Evolutionary conservation across 2,329 filamentous ascomycete species (phyloP).

Genomic region (Amauroascus niger): DNA sequence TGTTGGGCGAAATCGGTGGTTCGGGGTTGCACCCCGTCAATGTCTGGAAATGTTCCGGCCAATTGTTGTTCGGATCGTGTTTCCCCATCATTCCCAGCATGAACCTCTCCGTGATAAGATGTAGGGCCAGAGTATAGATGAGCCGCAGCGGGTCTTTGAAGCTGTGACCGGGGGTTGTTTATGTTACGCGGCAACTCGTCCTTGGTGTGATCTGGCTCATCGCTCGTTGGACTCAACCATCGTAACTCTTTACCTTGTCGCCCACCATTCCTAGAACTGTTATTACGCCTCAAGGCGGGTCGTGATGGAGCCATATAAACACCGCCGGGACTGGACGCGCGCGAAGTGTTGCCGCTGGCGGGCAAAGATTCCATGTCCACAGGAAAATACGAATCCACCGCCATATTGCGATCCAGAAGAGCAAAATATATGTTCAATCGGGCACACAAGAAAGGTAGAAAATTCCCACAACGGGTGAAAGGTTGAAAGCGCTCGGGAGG

Average conservation of each 20-base stretch:
- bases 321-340: neutral
- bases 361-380: neutral
- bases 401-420: neutral
- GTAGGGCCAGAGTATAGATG: neutral
- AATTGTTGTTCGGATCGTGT: neutral
- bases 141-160: neutral
- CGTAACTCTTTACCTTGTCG: neutral
- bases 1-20: slow-evolving; percentile 17
- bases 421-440: neutral
- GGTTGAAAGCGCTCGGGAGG: too few relatives aligned
- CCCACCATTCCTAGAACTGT: neutral
- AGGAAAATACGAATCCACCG: neutral
- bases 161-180: neutral
- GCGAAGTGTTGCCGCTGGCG: too few relatives aligned
- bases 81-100: neutral
- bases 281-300: neutral
- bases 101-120: neutral
- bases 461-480: neutral
- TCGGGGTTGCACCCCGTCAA: neutral
- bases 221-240: neutral
- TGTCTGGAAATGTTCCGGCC: neutral
- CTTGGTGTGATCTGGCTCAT: neutral
- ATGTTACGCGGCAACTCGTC: neutral
- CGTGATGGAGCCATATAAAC: slow-evolving; percentile 1
- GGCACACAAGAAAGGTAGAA: neutral